Percentiles rank a stretch among this genome's conserved stretches.
Conservation (phyloP, 164 flowering plant species). For the Santalum album region DNA sequence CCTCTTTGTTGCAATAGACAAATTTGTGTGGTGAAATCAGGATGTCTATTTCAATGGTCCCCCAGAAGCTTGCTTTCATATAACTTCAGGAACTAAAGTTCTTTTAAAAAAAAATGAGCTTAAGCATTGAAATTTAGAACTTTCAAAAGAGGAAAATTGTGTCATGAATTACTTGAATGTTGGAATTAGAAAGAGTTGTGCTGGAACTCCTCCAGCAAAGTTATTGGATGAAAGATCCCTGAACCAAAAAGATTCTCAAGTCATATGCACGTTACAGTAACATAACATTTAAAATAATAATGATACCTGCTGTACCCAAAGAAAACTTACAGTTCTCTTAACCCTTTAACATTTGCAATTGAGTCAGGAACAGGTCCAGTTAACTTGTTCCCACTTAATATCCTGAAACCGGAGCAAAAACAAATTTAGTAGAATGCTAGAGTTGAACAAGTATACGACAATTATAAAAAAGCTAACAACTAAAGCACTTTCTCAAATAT, state of each 20-base stretch:
- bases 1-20: too few species aligned
- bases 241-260: conserved; percentile 3
- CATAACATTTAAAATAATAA: too few species aligned
- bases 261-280: too few species aligned
- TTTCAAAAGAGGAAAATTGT: not conserved
- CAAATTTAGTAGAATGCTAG: not conserved
- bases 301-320: too few species aligned
- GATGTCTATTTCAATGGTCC: too few species aligned
- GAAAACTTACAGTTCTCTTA: conserved; percentile 29
- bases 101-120: too few species aligned
- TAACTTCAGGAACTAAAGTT: too few species aligned
- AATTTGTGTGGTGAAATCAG: too few species aligned
- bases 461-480: too few species aligned
- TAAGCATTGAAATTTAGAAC: not conserved
- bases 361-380: conserved; percentile 41
- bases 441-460: too few species aligned
- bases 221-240: conserved; percentile 80
- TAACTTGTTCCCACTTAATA: conserved; percentile 32
- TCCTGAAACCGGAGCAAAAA: conserved; percentile 18
- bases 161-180: conserved; percentile 47
- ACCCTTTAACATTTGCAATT: conserved; percentile 25
- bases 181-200: conserved; percentile 39
- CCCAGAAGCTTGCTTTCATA: too few species aligned
- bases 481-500: not conserved
- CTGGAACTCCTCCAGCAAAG: conserved; percentile 58